Evolutionary conservation across 768 basidiomycete species (phyloP).

Genomic region (Dentipellis fragilis): DNA sequence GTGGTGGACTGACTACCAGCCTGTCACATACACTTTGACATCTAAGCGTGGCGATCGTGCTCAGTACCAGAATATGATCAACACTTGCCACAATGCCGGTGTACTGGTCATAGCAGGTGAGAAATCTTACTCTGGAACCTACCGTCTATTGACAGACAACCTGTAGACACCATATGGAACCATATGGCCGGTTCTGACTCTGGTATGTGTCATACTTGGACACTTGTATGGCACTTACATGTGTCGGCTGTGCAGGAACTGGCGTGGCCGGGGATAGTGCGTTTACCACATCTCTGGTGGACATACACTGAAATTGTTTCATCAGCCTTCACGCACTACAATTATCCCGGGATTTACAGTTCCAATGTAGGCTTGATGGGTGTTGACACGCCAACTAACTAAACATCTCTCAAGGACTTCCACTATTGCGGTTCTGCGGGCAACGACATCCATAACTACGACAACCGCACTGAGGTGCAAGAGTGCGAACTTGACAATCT

Average conservation of each 20-base stretch:
- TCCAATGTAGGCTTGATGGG: neutral
- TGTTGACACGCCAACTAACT: neutral
- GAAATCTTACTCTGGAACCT: constrained; percentile 12
- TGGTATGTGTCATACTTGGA: neutral
- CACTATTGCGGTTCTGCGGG: constrained; percentile 51
- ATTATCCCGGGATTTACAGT: constrained; percentile 21
- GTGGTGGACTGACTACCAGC: constrained; percentile 74
- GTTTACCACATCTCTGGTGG: neutral
- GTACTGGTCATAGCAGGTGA: constrained; percentile 29
- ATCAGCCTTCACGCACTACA: constrained; percentile 38
- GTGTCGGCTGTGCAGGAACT: constrained; percentile 18
- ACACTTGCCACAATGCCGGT: constrained; percentile 27
- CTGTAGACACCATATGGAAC: constrained; percentile 47
- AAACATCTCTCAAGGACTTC: constrained; percentile 33
- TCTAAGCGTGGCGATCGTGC: constrained; percentile 54
- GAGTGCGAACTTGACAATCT: constrained; percentile 28
- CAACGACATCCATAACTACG: constrained; percentile 47
- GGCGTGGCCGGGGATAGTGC: constrained; percentile 8
- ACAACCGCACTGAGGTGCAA: constrained; percentile 40
- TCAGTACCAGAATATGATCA: constrained; percentile 36
- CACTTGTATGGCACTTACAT: neutral
- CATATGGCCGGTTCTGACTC: constrained; percentile 49
- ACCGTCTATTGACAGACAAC: constrained; percentile 12
- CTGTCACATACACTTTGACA: constrained; percentile 53
- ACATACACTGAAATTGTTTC: no score